Conservation (phyloP, 441 rosid species). For the Pelargonium myrrhifolium region DNA sequence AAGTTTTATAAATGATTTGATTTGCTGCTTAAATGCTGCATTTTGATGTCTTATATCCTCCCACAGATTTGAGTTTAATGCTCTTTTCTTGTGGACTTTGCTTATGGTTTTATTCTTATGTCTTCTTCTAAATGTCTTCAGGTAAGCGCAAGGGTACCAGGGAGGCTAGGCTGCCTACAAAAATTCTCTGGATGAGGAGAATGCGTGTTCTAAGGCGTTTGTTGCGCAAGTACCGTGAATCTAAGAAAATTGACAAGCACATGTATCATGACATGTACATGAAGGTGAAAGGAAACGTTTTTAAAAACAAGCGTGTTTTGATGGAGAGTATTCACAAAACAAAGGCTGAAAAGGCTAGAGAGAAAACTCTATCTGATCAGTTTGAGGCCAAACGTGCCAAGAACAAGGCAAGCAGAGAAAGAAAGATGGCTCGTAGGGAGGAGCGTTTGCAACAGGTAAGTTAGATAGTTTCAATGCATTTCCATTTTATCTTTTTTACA, state of each 20-base stretch:
- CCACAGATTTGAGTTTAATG: neutral
- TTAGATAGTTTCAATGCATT: neutral
- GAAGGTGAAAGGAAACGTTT: slow-evolving; percentile 80
- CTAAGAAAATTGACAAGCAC: slow-evolving; percentile 74
- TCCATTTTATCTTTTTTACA: neutral
- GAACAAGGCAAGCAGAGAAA: slow-evolving; percentile 82
- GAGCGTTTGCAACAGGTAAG: slow-evolving; percentile 44
- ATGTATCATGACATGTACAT: slow-evolving; percentile 88
- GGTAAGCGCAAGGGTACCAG: slow-evolving; percentile 88
- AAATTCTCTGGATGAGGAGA: slow-evolving; percentile 75
- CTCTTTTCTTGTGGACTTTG: neutral
- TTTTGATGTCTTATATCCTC: neutral
- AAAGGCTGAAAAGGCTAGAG: slow-evolving; percentile 79
- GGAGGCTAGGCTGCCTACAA: slow-evolving; percentile 79
- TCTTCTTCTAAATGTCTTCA: slow-evolving; percentile 16
- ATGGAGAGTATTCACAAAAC: slow-evolving; percentile 84
- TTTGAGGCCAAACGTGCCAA: slow-evolving; percentile 79
- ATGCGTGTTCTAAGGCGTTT: slow-evolving; percentile 67
- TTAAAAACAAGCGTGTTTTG: slow-evolving; percentile 76
- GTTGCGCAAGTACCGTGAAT: slow-evolving; percentile 56
- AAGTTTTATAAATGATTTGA: too few relatives aligned
- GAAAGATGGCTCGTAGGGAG: slow-evolving; percentile 68
- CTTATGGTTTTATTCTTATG: neutral
- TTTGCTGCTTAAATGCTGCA: too few relatives aligned
- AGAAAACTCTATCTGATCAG: slow-evolving; percentile 72